Evolutionary conservation across 805 yeast genomes (phyloP).

Genomic region (Nakazawaea populi): DNA sequence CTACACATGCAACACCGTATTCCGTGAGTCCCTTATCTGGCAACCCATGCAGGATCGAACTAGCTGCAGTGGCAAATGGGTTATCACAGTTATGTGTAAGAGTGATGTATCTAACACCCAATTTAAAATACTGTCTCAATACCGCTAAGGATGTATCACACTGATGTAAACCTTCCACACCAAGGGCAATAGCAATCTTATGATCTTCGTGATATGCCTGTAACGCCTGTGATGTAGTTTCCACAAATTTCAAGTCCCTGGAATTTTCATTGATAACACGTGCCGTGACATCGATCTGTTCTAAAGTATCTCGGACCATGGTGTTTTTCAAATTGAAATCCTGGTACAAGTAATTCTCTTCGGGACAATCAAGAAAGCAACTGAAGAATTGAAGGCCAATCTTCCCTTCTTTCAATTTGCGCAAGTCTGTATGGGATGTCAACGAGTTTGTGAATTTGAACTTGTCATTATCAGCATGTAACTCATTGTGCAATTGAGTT

Average conservation of each 20-base stretch:
- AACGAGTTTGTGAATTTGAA: conserved; percentile 35
- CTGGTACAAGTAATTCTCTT: conserved; percentile 28
- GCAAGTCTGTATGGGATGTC: conserved; percentile 39
- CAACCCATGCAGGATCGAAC: conserved; percentile 33
- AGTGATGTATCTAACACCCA: conserved; percentile 41
- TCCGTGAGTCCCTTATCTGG: conserved; percentile 35
- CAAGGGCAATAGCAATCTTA: conserved; percentile 35
- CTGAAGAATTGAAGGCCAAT: conserved; percentile 47
- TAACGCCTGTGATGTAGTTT: conserved; percentile 34
- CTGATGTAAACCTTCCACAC: conserved; percentile 42
- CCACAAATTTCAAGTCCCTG: conserved; percentile 32
- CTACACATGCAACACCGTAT: conserved; percentile 31
- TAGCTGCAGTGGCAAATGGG: conserved; percentile 42
- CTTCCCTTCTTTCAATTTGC: conserved; percentile 33
- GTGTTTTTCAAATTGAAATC: conserved; percentile 38
- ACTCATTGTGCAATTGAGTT: conserved; percentile 37
- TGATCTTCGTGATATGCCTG: conserved; percentile 20
- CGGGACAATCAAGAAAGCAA: conserved; percentile 38
- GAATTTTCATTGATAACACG: conserved; percentile 38
- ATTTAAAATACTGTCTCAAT: conserved; percentile 32
- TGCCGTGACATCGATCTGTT: conserved; percentile 45
- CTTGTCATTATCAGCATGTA: conserved; percentile 24
- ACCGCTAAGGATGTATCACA: conserved; percentile 35
- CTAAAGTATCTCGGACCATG: conserved; percentile 46
- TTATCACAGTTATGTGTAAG: conserved; percentile 43